phyloP scores from a whole-genome alignment of 176 grass and related monocot species.

The Triticum dicoccoides region DNA sequence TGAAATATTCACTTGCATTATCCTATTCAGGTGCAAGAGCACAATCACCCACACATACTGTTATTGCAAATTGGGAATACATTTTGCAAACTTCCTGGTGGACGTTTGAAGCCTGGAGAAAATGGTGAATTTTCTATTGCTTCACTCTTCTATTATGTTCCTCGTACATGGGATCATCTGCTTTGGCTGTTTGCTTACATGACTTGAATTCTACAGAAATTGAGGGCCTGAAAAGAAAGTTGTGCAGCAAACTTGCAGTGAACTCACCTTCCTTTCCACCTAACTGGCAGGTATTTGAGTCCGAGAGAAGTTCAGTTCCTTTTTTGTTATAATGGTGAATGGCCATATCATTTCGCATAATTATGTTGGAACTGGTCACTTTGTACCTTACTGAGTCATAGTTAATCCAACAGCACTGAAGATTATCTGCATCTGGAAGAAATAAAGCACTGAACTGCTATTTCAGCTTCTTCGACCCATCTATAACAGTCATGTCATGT shows the following conservation, averaged over 20 bases:
- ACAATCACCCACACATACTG: constrained; percentile 93
- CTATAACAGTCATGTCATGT: not conserved
- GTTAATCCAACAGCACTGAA: not conserved
- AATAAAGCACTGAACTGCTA: not conserved
- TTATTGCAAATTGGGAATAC: constrained; percentile 98
- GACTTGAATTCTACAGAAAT: constrained; percentile 57
- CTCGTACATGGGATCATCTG: not conserved
- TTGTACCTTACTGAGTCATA: not conserved
- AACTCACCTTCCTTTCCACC: constrained; percentile 86
- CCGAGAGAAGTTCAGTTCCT: not conserved
- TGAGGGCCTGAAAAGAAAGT: constrained; percentile 90
- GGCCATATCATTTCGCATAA: not conserved
- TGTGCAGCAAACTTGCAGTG: constrained; percentile 90
- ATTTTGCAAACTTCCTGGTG: constrained; percentile 99
- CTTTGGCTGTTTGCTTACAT: constrained; percentile 9
- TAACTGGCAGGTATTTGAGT: constrained; percentile 86
- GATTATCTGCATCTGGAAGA: not conserved
- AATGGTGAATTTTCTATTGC: constrained; percentile 50
- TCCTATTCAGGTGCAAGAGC: constrained; percentile 80
- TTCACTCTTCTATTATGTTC: not conserved
- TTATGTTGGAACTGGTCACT: not conserved
- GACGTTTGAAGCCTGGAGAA: constrained; percentile 93
- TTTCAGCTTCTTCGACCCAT: not conserved
- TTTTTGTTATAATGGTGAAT: not conserved
- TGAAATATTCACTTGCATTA: constrained; percentile 3